Percentiles rank a stretch among this genome's conserved stretches.
These are phyloP conservation scores for Phytophthora constricta DNA, from an alignment of 352 stramenopile genomes.

Conservation along the genomic window DNA sequence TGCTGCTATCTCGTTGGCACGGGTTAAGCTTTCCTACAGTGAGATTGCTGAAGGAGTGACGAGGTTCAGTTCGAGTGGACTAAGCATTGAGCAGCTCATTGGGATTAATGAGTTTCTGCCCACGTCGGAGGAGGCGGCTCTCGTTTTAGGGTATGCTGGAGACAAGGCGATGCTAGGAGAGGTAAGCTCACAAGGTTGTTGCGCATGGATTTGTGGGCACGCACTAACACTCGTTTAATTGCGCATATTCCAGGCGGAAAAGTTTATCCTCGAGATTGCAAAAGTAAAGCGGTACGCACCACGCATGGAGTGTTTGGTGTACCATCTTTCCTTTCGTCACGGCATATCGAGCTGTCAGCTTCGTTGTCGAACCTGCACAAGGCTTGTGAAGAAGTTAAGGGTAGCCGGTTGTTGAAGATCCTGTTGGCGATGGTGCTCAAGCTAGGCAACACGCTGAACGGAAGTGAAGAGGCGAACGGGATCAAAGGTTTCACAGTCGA, in stretches of 20 bases:
- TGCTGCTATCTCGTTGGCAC: constrained; percentile 95
- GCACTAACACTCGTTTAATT: constrained; percentile 11
- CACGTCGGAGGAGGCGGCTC: constrained; percentile 90
- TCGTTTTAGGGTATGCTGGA: constrained; percentile 83
- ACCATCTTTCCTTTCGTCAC: constrained; percentile 74
- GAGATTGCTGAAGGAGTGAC: constrained; percentile 83
- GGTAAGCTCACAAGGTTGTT: constrained; percentile 36
- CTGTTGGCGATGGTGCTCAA: constrained; percentile 97
- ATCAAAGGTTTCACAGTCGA: constrained; percentile 97
- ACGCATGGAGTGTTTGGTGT: constrained; percentile 85
- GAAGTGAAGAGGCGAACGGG: constrained; percentile 82
- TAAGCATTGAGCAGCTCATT: constrained; percentile 81
- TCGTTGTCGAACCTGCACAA: constrained; percentile 87
- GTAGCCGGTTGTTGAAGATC: constrained; percentile 92
- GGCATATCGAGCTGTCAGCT: constrained; percentile 81
- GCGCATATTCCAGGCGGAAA: constrained; percentile 56
- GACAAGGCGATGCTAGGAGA: constrained; percentile 71
- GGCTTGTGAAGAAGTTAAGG: constrained; percentile 94
- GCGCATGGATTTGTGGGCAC: background rate
- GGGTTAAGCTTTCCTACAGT: constrained; percentile 94
- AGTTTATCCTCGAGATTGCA: constrained; percentile 89
- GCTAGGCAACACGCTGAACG: constrained; percentile 97
- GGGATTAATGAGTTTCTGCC: constrained; percentile 95
- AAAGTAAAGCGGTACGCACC: constrained; percentile 75
- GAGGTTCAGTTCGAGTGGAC: constrained; percentile 66